A percentile compares a stretch with the other conserved stretches of the same genome.
These are phyloP conservation scores for Rhodofomes roseus DNA, from an alignment of 1,284 basidiomycete species.

Conservation along the genomic window DNA sequence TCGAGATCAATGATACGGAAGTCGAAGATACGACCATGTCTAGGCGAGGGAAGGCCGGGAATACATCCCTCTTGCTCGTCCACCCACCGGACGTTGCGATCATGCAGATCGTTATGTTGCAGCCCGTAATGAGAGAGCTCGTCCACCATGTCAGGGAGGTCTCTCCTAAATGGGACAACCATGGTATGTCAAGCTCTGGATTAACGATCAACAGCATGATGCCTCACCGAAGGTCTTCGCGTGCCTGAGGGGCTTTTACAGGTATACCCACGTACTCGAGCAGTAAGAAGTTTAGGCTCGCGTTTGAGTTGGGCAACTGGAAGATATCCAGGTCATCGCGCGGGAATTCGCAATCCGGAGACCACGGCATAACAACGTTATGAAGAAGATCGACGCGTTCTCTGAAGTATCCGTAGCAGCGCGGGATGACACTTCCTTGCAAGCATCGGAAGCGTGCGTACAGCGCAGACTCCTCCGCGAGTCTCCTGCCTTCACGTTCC, in stretches of 20 bases:
- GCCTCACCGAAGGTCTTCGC: background rate
- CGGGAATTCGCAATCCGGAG: too few species aligned
- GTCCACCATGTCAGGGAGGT: background rate
- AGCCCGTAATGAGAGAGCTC: background rate
- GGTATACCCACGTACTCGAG: background rate
- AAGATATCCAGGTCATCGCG: too few species aligned
- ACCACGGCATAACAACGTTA: too few species aligned
- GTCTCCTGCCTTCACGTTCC: background rate
- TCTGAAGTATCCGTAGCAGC: background rate
- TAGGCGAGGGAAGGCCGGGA: background rate
- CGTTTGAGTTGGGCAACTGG: background rate
- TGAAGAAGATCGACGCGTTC: background rate
- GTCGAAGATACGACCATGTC: background rate
- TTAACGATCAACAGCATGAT: background rate
- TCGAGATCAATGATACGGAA: background rate
- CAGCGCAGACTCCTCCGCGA: background rate
- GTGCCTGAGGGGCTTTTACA: background rate
- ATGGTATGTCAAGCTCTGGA: background rate
- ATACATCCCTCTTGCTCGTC: background rate
- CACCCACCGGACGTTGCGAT: background rate
- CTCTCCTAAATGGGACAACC: background rate
- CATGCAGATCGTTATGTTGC: background rate
- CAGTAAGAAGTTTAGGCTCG: background rate
- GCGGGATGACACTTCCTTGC: background rate
- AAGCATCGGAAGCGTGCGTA: background rate